Conservation (phyloP, 1,284 basidiomycete species). For the Leccinum huronense region DNA sequence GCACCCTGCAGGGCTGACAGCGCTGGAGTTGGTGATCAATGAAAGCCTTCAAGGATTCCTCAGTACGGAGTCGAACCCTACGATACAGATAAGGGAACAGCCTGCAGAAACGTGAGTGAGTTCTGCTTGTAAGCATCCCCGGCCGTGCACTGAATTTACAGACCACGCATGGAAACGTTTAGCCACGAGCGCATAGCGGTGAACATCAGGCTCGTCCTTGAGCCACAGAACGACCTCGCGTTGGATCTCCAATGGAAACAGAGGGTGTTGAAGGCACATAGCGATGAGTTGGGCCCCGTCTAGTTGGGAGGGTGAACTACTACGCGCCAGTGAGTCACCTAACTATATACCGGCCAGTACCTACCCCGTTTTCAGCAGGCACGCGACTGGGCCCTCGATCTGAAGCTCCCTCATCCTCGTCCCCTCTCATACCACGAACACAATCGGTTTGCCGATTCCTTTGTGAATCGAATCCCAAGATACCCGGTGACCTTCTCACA, state of each 20-base stretch:
- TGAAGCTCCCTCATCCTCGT: too few relatives aligned
- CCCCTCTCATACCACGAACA: too few relatives aligned
- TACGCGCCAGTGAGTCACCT: too few relatives aligned
- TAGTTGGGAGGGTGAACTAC: too few relatives aligned
- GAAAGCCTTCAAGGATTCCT: not conserved
- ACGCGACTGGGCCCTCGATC: too few relatives aligned
- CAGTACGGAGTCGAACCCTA: not conserved
- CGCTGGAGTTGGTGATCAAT: not conserved
- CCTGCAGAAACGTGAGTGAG: not conserved
- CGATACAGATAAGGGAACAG: not conserved
- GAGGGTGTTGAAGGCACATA: not conserved
- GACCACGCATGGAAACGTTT: not conserved
- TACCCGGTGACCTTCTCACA: too few relatives aligned
- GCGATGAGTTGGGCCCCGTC: not conserved
- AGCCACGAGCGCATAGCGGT: not conserved
- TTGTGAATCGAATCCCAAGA: too few relatives aligned
- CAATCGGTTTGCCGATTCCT: too few relatives aligned
- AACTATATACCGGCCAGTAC: too few relatives aligned
- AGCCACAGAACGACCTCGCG: not conserved
- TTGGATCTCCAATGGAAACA: not conserved
- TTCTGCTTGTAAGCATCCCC: not conserved
- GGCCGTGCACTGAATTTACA: not conserved
- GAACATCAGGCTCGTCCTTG: not conserved
- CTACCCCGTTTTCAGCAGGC: too few relatives aligned
- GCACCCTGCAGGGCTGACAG: not conserved